Base-by-base conservation (phyloP, 2,329 filamentous ascomycete genomes). In the Ophiostoma sp. region DNA sequence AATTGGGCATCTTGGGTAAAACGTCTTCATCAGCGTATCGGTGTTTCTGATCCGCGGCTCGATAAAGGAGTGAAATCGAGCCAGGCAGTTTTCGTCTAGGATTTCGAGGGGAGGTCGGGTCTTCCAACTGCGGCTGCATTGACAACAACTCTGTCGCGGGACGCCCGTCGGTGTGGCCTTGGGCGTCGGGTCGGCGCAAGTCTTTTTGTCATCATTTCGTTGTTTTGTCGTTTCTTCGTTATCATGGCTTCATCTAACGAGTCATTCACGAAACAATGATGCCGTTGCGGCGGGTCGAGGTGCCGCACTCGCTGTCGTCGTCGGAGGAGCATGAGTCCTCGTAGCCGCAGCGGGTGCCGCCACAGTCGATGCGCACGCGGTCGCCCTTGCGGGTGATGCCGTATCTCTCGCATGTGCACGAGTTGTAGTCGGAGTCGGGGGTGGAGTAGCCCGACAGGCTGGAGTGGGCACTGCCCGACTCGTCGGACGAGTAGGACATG, bases 311-410 rank as follows among this genome's bases (percentile, higher is more conserved):
- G 36, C 36, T 44, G 11, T 71, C 70, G 76, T 80, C 76, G 77
- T 82, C 81, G 75, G 89, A 89, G 76, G 89, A 93, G 84, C 89
- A 92, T 70, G 83, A 86, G 76, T 92, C 89, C 74, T 86, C 87
- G 82, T 91, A 95, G 77, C 92, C 92, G 82, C 94, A 97, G 79
- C 92, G 90, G 73, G 89, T 84, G 75, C 94, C 94, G 76, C 93
- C 93, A 78, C 94, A 98, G 87, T 97, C 94, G 80, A 97, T 89
- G 87, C 94, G 95, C 86, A 98, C 91, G 77, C 94, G 90, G 80
- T 96, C 91, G 78, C 94, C 93, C 80, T 90, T 89, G 82, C 93
- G 91, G 74, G 94, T 97, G 84, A 98, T 96, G 76, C 94, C 94
- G 84, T 95, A 97, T 83, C 94, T 92, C 81, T 97, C 93, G 83